Evolutionary conservation across 1,284 basidiomycete species (phyloP), one percentile per base, ranked within the genome.

Genomic region (Kwoniella shivajii): DNA sequence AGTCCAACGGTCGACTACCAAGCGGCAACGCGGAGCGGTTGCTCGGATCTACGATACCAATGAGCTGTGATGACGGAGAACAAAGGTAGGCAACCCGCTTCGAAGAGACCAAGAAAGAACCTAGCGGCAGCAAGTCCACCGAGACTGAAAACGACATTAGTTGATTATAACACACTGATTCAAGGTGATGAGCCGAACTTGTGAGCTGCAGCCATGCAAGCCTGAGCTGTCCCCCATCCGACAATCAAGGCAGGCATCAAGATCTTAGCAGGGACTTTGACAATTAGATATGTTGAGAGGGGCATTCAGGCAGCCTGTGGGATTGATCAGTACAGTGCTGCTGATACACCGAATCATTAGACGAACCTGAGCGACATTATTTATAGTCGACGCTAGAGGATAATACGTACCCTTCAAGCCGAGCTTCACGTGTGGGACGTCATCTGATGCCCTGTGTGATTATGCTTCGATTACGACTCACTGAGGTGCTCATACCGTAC

Each of bases 1-100:
- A 75, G 26, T 45, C 75, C 75, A 62, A 76, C 75, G 26, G 69
- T 76, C 11, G 68, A 68, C 67, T 77, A 77, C 75, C 74, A 74
- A 0, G 60, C 56, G n/a, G 70, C 73, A 11, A 78, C 69, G 26
- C 75, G 60, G 22, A 76, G 37, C 2, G 74, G 76, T 65, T 75
- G 72, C 66, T 78, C 76, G 26, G 69, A 69, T 38, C 78, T 69
- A 44, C 76, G 60, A 65, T 78, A 79, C 76, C 76, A 79, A 13
- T 73, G 73, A 11, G 71, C 63, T n/a, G 76, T 78, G 51, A 79
- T 66, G 57, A 79, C 64, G 16, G 76, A 66, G 64, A 79, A 78
- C 9, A 79, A 64, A 1, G 77, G 77, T 6, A 79, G 60, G 46
- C 75, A 76, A 10, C 72, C 73, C 0, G 78, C 74, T 54, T 79